phyloP scores from a whole-genome alignment of 2,329 filamentous ascomycete genomes.

The Trichoderma cornu-damae region DNA sequence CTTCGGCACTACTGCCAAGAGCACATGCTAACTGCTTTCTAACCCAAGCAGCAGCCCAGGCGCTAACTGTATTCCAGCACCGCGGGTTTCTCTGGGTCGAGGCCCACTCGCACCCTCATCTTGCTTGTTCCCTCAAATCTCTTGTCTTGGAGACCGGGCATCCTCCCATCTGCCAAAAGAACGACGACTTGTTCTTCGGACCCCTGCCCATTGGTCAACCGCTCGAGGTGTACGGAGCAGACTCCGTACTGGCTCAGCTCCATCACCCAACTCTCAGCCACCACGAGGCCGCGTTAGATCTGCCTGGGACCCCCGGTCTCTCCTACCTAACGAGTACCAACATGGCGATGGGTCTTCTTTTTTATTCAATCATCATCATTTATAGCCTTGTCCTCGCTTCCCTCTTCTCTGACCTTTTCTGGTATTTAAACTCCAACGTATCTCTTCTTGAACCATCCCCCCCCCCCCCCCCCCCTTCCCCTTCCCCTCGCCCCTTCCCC shows the following conservation, averaged over 20 bases:
- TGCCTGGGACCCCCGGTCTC: slow-evolving; percentile 20
- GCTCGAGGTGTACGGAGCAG: slow-evolving; percentile 16
- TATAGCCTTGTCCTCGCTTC: slow-evolving; percentile 18
- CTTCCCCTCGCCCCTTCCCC: not conserved
- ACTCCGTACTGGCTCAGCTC: slow-evolving; percentile 19
- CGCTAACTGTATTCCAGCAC: slow-evolving; percentile 34
- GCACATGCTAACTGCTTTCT: no score
- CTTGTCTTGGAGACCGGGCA: slow-evolving; percentile 16
- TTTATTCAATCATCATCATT: slow-evolving; percentile 21
- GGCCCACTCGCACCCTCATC: slow-evolving; percentile 24
- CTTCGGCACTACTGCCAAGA: no score
- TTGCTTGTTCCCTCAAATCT: slow-evolving; percentile 18
- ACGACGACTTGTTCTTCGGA: slow-evolving; percentile 3
- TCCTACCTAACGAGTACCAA: slow-evolving; percentile 13
- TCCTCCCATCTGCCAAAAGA: slow-evolving; percentile 14
- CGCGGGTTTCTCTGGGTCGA: slow-evolving; percentile 28
- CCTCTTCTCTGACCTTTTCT: slow-evolving; percentile 10
- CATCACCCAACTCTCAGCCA: slow-evolving; percentile 30
- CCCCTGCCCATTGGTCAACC: slow-evolving; percentile 18
- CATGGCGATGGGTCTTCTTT: slow-evolving; percentile 20
- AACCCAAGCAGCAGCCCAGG: no score
- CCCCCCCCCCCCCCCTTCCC: no score
- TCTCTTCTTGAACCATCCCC: slow-evolving; percentile 9
- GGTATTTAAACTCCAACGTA: slow-evolving; percentile 14
- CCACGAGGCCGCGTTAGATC: slow-evolving; percentile 35